Evolutionary conservation across 495 filamentous ascomycete species (phyloP), one percentile per base, ranked within the genome.

Genomic region (Elaphomyces granulatus): DNA sequence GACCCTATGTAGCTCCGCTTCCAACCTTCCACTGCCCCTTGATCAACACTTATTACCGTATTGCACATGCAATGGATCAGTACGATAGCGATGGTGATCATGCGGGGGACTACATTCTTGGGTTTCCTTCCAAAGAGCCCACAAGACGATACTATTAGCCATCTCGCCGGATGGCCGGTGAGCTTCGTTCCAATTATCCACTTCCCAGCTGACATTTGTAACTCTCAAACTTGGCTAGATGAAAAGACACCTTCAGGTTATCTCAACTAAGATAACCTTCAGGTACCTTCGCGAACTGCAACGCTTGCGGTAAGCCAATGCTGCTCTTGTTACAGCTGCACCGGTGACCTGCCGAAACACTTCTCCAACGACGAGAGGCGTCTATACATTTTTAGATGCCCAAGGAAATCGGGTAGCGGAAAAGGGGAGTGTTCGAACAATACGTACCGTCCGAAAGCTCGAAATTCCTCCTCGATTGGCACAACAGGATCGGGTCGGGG

Each of bases 141-240:
- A 4, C 78, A 80, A 23, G 83, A 85, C 19, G 87, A 99, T 52
- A 66, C 68, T n/a, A 77, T 90, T 49, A 94, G 81, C 55, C 84
- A 90, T 40, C 68, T 99, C 6, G 90, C 92, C 33, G 90, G 90
- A 19, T 67, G 59, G 46, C 87, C 88, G 17, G 92, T 96, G 78
- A 38, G 78, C 64, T 12, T 15, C 15, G 30, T n/a, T 32, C 18
- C 37, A 40, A n/a, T 28, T 37, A 36, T 40, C 20, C 20, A n/a
- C n/a, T n/a, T n/a, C n/a, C n/a, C n/a, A n/a, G n/a, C n/a, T n/a
- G n/a, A n/a, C n/a, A n/a, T n/a, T n/a, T n/a, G n/a, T n/a, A n/a
- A n/a, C n/a, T n/a, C 34, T 15, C 7, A 95, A 87, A 75, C 74
- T 60, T 98, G 88, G 88, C 59, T 88, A 7, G 77, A 84, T 43